Conservation (phyloP, 495 filamentous ascomycete genomes). For the Talaromyces thailandensis region DNA sequence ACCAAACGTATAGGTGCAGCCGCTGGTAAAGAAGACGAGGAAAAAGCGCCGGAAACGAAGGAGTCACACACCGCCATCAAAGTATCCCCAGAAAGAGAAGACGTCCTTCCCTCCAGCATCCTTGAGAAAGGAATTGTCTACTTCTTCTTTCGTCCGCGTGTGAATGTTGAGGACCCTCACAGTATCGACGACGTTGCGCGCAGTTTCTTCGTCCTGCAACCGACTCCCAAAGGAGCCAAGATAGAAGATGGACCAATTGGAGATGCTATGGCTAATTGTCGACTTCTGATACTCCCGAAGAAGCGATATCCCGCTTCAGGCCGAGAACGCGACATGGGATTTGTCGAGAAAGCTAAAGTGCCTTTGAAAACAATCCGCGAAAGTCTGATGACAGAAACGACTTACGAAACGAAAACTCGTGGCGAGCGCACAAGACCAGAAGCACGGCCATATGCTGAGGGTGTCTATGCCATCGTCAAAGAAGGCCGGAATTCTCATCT, state of each 20-base stretch:
- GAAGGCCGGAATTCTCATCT: slow-evolving; percentile 67
- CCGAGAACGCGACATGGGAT: slow-evolving; percentile 67
- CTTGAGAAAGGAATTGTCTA: slow-evolving; percentile 92
- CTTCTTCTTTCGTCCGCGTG: slow-evolving; percentile 80
- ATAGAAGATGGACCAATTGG: slow-evolving; percentile 55
- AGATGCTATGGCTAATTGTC: slow-evolving; percentile 53
- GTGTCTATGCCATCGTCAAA: slow-evolving; percentile 75
- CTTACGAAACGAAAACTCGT: slow-evolving; percentile 70
- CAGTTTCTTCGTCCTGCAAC: slow-evolving; percentile 75
- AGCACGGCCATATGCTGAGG: slow-evolving; percentile 70
- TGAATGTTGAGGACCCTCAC: slow-evolving; percentile 64
- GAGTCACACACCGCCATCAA: slow-evolving; percentile 11
- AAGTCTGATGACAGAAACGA: slow-evolving; percentile 53
- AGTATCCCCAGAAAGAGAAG: slow-evolving; percentile 39
- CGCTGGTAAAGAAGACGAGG: slow-evolving; percentile 7
- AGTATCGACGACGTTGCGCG: slow-evolving; percentile 63
- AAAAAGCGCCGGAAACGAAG: slow-evolving; percentile 7
- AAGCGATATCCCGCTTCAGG: slow-evolving; percentile 70
- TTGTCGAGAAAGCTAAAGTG: slow-evolving; percentile 69
- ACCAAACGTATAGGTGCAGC: slow-evolving; percentile 10
- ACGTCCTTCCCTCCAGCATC: slow-evolving; percentile 57
- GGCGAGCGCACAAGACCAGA: slow-evolving; percentile 63
- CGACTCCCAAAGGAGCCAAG: slow-evolving; percentile 59
- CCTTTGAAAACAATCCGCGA: slow-evolving; percentile 65
- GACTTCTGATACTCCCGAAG: slow-evolving; percentile 75